Evolutionary conservation across 257 asterid species (phyloP), one percentile per base, ranked within the genome.

Genomic region (Capsicum pubescens): DNA sequence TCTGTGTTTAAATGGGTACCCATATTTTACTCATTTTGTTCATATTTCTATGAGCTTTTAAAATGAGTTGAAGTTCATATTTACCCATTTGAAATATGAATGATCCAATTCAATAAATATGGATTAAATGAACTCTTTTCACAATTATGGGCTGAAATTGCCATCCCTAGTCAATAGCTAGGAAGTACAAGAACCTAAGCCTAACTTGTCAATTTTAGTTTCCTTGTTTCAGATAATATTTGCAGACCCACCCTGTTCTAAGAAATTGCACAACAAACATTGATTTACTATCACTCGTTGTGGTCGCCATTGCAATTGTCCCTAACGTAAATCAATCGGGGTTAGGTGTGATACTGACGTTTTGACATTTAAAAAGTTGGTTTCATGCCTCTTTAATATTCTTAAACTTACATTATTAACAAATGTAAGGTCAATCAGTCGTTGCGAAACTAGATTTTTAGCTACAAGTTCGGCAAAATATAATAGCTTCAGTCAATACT

Each of bases 131-230:
- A 2, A 26, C 32, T 26, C 2, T 26, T 26, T 26, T 26, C 32
- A 26, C 2, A 26, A 26, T 1, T 26, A 26, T 26, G 32, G 32
- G 2, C 32, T 26, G 32, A 26, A 26, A 26, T 26, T 26, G 32
- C 32, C 32, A 26, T 1, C 32, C 32, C 32, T 26, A 26, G 80
- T 68, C 80, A 67, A 76, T 52, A 68, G 76, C 52, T 68, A 21
- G 21, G 9, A 54, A 26, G 64, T 54, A 76, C 50, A 54, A 76
- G 48, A 76, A 54, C 64, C 21, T 52, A 12, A 26, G 50, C 81
- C 48, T 76, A 76, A 76, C 81, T 26, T 52, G 81, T 76, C 63
- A 50, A 54, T 54, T 76, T 76, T 74, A 12, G 44, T 76, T 76
- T 54, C 46, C 50, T 76, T 76, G 9, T 76, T 52, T 52, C 3